Conservation (phyloP, 768 basidiomycete genomes). For the Pleurotus eryngii region DNA sequence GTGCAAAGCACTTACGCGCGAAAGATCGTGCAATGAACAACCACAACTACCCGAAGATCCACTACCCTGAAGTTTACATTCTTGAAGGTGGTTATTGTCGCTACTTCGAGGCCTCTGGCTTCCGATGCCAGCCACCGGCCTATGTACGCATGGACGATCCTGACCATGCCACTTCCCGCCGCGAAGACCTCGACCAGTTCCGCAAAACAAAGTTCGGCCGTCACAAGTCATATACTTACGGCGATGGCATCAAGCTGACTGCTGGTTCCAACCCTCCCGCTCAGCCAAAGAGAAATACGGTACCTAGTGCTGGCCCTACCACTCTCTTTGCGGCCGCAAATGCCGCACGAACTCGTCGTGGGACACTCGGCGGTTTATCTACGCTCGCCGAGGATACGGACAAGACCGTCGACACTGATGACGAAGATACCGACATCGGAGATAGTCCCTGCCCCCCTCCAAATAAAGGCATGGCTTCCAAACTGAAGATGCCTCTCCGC, state of each 20-base stretch:
- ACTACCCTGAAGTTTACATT: constrained; percentile 96
- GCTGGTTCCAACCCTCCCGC: constrained; percentile 34
- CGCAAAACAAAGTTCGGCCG: constrained; percentile 85
- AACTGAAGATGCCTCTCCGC: constrained; percentile 54
- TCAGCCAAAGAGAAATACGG: constrained; percentile 64
- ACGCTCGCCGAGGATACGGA: constrained; percentile 71
- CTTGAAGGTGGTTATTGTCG: constrained; percentile 94
- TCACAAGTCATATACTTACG: constrained; percentile 90
- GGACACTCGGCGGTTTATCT: constrained; percentile 40
- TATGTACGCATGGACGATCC: constrained; percentile 98
- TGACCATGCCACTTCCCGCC: constrained; percentile 70
- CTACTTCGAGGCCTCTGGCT: constrained; percentile 69
- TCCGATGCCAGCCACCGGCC: constrained; percentile 73
- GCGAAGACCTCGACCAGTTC: constrained; percentile 89
- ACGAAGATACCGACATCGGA: constrained; percentile 76
- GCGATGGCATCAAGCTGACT: constrained; percentile 56
- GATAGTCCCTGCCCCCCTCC: constrained; percentile 89
- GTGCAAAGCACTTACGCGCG: constrained; percentile 90
- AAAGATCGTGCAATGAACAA: constrained; percentile 88
- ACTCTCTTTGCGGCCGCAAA: constrained; percentile 68
- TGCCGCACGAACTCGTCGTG: constrained; percentile 63
- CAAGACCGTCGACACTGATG: constrained; percentile 42
- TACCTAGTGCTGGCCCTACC: constrained; percentile 45
- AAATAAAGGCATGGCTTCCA: constrained; percentile 51
- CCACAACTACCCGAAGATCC: constrained; percentile 85